Percentiles rank a stretch among this genome's conserved stretches.
Evolutionary conservation across 768 basidiomycete genomes (phyloP).

Genomic region (Macrocybe gigantea): DNA sequence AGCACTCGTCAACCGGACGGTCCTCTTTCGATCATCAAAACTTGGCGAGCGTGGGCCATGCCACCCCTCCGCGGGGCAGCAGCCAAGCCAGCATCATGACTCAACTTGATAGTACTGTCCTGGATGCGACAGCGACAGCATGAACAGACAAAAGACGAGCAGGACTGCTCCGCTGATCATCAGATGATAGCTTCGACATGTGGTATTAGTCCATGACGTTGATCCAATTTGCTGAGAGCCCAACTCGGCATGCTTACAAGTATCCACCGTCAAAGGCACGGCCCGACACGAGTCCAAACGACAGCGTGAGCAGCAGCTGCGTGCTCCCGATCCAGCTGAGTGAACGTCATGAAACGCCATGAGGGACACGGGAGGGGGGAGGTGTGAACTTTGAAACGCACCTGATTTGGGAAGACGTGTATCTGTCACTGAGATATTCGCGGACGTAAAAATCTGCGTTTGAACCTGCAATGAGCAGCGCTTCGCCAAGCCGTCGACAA

Average conservation of each 20-base stretch:
- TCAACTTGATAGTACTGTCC: slow-evolving; percentile 35
- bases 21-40: slow-evolving; percentile 27
- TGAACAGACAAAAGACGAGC: slow-evolving; percentile 24
- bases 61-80: slow-evolving; percentile 18
- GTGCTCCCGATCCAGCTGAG: slow-evolving; percentile 23
- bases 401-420: slow-evolving; percentile 21
- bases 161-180: slow-evolving; percentile 21
- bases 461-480: background rate
- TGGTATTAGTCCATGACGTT: background rate
- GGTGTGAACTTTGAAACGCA: background rate
- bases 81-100: slow-evolving; percentile 43
- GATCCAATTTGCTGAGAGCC: background rate
- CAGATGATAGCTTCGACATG: slow-evolving; percentile 15
- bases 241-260: slow-evolving; percentile 10
- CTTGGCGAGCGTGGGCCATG: slow-evolving; percentile 25
- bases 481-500: background rate
- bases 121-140: slow-evolving; percentile 22
- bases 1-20: slow-evolving; percentile 13
- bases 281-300: slow-evolving; percentile 17
- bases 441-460: slow-evolving; percentile 20
- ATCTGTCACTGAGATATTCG: slow-evolving; percentile 12
- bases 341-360: background rate
- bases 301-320: slow-evolving; percentile 17
- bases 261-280: slow-evolving; percentile 20
- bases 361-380: background rate